phyloP scores from a whole-genome alignment of 129 eudicot species.

The Centella asiatica region DNA sequence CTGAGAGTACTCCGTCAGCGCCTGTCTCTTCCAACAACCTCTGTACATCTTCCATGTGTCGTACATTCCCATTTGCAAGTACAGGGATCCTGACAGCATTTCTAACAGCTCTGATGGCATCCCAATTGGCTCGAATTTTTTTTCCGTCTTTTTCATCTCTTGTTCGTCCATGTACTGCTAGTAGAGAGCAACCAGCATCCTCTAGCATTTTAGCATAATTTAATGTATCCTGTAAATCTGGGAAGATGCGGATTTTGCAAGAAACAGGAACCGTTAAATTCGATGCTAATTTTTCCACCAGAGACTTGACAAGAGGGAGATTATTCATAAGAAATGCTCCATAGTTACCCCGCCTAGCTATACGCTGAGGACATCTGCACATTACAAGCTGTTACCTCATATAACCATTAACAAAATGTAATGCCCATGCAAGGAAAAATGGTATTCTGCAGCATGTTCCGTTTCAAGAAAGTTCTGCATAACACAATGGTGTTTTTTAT shows the following conservation, averaged over 20 bases:
- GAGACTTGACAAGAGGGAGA: conserved; percentile 70
- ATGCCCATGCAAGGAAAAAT: background rate
- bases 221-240: conserved; percentile 59
- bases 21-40: conserved; percentile 72
- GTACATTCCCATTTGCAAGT: conserved; percentile 81
- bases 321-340: conserved; percentile 97
- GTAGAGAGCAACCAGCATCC: conserved; percentile 83
- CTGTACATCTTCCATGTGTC: conserved; percentile 72
- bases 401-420: background rate
- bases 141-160: conserved; percentile 75
- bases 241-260: conserved; percentile 87
- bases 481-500: no score
- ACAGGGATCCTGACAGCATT: conserved; percentile 71
- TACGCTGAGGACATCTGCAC: conserved; percentile 87
- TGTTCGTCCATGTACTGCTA: conserved; percentile 93
- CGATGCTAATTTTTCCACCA: conserved; percentile 64
- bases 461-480: no score
- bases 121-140: conserved; percentile 71
- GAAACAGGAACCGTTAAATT: conserved; percentile 79
- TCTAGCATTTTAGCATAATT: conserved; percentile 82
- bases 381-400: background rate
- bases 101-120: conserved; percentile 66
- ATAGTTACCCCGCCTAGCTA: conserved; percentile 75
- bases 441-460: no score
- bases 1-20: conserved; percentile 77